Evolutionary conservation across 768 basidiomycete genomes (phyloP).

Genomic region (Amanita muscaria): DNA sequence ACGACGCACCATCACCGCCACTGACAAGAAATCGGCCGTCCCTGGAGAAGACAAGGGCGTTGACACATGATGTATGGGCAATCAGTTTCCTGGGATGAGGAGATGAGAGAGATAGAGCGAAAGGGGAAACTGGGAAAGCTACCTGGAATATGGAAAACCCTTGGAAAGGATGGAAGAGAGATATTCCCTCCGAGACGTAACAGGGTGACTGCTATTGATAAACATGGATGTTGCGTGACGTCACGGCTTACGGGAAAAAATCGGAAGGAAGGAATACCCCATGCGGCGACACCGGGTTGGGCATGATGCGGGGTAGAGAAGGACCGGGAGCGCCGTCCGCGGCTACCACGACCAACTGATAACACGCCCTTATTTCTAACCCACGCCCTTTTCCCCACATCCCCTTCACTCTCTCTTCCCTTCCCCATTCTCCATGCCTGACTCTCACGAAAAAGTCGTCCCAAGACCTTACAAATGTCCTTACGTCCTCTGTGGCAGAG

Average conservation of each 20-base stretch:
- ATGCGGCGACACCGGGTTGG: too few relatives aligned
- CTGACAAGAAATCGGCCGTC: constrained; percentile 57
- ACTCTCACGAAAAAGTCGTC: constrained; percentile 24
- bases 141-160: constrained; percentile 35
- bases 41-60: constrained; percentile 50
- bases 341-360: not conserved
- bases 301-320: not conserved
- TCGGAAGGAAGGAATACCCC: too few relatives aligned
- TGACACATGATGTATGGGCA: constrained; percentile 57
- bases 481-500: constrained; percentile 81
- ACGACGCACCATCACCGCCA: constrained; percentile 55
- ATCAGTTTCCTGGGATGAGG: constrained; percentile 26
- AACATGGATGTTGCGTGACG: not conserved
- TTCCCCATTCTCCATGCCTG: constrained; percentile 2
- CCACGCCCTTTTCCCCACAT: constrained; percentile 2
- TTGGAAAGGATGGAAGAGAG: constrained; percentile 16
- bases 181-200: constrained; percentile 9
- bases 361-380: not conserved
- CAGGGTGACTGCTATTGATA: too few relatives aligned
- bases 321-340: not conserved
- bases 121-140: not conserved
- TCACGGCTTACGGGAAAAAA: constrained; percentile 6
- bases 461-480: constrained; percentile 94
- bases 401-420: constrained; percentile 5
- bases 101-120: not conserved